Conservation (phyloP, 2,329 filamentous ascomycete genomes). For the Lachnellula cervina region DNA sequence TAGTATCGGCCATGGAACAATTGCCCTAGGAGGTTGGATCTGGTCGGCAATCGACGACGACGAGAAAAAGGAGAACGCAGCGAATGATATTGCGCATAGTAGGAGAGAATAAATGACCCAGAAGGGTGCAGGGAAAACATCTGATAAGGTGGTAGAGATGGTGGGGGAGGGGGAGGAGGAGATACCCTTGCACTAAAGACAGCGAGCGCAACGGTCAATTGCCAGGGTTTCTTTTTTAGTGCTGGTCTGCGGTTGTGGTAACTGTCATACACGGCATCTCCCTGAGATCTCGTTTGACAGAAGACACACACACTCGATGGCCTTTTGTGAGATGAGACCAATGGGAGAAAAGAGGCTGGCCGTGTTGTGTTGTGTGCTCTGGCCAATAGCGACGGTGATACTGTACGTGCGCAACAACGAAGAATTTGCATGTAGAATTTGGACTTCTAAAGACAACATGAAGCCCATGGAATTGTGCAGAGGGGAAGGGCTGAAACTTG, state of each 20-base stretch:
- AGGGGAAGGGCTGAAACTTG: neutral
- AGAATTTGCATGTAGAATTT: neutral
- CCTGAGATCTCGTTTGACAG: neutral
- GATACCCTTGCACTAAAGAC: constrained; percentile 1
- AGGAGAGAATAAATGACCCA: neutral
- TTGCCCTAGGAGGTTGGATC: neutral
- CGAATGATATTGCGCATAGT: constrained; percentile 10
- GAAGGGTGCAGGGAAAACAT: no score
- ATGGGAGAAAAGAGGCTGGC: constrained; percentile 3
- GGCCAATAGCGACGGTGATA: neutral
- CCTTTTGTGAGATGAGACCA: neutral
- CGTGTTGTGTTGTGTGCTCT: neutral
- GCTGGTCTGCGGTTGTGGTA: neutral
- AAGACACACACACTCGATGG: constrained; percentile 1
- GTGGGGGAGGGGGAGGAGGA: neutral
- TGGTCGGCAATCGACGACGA: neutral
- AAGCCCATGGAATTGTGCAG: neutral
- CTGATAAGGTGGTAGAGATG: no score
- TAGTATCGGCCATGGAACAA: constrained; percentile 13
- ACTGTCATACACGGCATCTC: constrained; percentile 7
- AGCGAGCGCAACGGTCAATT: neutral
- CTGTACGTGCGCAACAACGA: constrained; percentile 1
- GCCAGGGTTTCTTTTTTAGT: neutral
- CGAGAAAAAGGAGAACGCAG: constrained; percentile 1
- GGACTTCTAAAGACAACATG: neutral